Percentiles rank a stretch among this genome's conserved stretches.
phyloP scores from a whole-genome alignment of 2,329 filamentous ascomycete species.

The Pseudonectria buxi region DNA sequence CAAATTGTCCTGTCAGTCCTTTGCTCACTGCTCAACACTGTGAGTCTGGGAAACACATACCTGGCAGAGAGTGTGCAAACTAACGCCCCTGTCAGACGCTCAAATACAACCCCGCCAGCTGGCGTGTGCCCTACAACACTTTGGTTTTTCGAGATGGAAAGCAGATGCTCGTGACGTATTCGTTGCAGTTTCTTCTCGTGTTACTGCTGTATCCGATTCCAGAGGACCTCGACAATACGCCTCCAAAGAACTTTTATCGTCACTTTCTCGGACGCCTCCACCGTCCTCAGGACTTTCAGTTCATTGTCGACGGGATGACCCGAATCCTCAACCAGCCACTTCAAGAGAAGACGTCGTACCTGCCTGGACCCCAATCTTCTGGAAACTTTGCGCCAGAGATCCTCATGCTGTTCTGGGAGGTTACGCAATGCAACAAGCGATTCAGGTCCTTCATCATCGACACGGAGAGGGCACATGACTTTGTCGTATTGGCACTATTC shows the following conservation, averaged over 20 bases:
- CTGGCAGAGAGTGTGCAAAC: too few species aligned
- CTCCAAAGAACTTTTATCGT: slow-evolving; percentile 85
- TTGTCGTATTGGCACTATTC: slow-evolving; percentile 82
- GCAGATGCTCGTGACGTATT: slow-evolving; percentile 85
- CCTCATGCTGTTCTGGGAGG: slow-evolving; percentile 96
- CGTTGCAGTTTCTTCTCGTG: slow-evolving; percentile 81
- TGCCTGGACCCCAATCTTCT: slow-evolving; percentile 74
- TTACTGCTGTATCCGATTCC: slow-evolving; percentile 83
- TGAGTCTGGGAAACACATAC: slow-evolving; percentile 35
- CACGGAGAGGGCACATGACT: slow-evolving; percentile 87
- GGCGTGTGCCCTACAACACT: slow-evolving; percentile 90
- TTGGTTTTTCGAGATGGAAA: slow-evolving; percentile 87
- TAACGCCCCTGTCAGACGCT: slow-evolving; percentile 54
- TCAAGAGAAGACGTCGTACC: slow-evolving; percentile 79
- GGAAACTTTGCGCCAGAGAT: slow-evolving; percentile 89
- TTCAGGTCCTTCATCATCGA: slow-evolving; percentile 97
- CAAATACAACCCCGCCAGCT: slow-evolving; percentile 91
- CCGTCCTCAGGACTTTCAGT: slow-evolving; percentile 93
- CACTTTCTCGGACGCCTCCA: slow-evolving; percentile 88
- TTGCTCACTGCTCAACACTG: slow-evolving; percentile 90
- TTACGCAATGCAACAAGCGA: slow-evolving; percentile 92
- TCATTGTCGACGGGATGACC: slow-evolving; percentile 90
- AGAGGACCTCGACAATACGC: slow-evolving; percentile 56
- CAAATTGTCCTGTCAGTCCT: slow-evolving; percentile 83
- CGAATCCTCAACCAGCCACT: slow-evolving; percentile 88